These are phyloP conservation scores for Tuber microsphaerosporum DNA, from an alignment of 495 filamentous ascomycete species.

Conservation along the genomic window DNA sequence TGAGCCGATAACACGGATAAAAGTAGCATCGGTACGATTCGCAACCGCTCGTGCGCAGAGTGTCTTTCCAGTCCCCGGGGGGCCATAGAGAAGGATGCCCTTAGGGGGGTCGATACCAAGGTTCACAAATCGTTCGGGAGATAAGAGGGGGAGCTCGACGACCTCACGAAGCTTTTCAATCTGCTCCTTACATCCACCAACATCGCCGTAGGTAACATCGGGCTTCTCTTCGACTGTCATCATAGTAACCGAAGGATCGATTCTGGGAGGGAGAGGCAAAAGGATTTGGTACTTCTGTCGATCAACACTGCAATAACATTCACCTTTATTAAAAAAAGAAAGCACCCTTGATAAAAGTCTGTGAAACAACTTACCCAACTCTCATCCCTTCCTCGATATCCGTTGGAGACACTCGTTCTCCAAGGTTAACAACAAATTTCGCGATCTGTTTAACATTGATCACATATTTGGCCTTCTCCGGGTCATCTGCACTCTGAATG, in stretches of 20 bases:
- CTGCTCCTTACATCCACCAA: constrained; percentile 98
- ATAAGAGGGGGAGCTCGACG: constrained; percentile 94
- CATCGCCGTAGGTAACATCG: constrained; percentile 97
- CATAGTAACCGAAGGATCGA: constrained; percentile 98
- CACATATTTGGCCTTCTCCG: constrained; percentile 98
- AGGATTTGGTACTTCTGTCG: constrained; percentile 98
- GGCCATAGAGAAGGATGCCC: constrained; percentile 92
- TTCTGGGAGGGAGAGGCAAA: constrained; percentile 93
- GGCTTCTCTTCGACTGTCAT: constrained; percentile 99
- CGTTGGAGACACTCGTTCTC: constrained; percentile 91
- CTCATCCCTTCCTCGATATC: constrained; percentile 99
- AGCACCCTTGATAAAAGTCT: background rate
- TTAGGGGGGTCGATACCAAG: constrained; percentile 98
- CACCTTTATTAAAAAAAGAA: background rate
- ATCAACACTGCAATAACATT: constrained; percentile 61
- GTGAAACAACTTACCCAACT: constrained; percentile 59
- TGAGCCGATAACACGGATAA: constrained; percentile 95
- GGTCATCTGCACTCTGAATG: constrained; percentile 91
- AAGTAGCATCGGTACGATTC: constrained; percentile 95
- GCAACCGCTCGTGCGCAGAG: constrained; percentile 95
- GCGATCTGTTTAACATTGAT: constrained; percentile 99
- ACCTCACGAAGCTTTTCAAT: constrained; percentile 98
- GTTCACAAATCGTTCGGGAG: constrained; percentile 92
- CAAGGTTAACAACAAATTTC: constrained; percentile 97
- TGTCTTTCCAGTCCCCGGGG: constrained; percentile 95